Evolutionary conservation across 78 protist genomes (phyloP), one percentile per base, ranked within the genome.

Genomic region (Speleostelium caveatum): DNA sequence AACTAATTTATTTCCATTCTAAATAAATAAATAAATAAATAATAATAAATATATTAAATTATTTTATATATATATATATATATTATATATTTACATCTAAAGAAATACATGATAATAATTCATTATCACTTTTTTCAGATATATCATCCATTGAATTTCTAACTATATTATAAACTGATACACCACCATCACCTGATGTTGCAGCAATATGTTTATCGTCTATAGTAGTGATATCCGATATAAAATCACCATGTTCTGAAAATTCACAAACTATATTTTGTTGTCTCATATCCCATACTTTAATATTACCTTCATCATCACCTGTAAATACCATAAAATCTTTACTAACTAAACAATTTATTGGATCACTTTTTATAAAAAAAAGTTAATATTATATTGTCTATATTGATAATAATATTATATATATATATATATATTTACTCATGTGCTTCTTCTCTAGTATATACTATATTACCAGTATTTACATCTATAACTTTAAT

Each of bases 201-300:
- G 91, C 77, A 32, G 61, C 79, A 28, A 83, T 58, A 41, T 83
- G 77, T 69, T 66, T 67, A 60, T 83, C 91, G 16, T 69, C 68
- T 19, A 83, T 26, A 2, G 91, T 83, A 22, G 66, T 69, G 22
- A 83, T 83, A 56, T 83, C 91, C 33, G 91, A 83, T 14, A 83
- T 83, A 28, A 36, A 83, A 69, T 83, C 91, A 32, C 78, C 91
- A 83, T 83, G 91, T 42, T 83, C 91, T 69, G 67, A 79, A 69
- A 83, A 83, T 69, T 83, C 91, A 41, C 91, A 83, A 19, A 83
- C 91, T 26, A 83, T 67, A 69, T 69, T 83, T 28, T 83, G 91
- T 69, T 83, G 91, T 83, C 91, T 83, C 91, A 83, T 83, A 59
- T 83, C 91, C 91, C 91, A 83, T 28, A 83, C 91, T 58, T 83